Percentiles rank a stretch among this genome's conserved stretches.
These are phyloP conservation scores for Aspergillus kassunensis DNA, from an alignment of 495 filamentous ascomycete genomes.

Conservation along the genomic window DNA sequence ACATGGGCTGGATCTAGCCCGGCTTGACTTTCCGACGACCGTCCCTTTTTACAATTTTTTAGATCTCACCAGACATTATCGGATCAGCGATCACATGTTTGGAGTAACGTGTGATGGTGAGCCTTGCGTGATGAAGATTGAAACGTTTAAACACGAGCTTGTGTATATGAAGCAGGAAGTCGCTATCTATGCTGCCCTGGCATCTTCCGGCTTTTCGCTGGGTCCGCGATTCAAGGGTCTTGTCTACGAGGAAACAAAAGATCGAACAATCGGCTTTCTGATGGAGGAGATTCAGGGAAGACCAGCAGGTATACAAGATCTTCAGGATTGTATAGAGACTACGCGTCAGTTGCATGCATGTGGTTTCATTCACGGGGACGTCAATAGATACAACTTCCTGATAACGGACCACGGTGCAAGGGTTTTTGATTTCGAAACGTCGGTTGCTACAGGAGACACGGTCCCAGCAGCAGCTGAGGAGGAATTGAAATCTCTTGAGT, in stretches of 20 bases:
- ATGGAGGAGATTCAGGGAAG: conserved; percentile 11
- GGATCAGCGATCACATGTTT: conserved; percentile 11
- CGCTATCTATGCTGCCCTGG: background rate
- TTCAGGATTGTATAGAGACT: conserved; percentile 8
- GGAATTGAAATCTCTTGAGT: conserved; percentile 1
- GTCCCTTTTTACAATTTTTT: conserved; percentile 3
- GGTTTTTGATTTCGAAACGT: conserved; percentile 30
- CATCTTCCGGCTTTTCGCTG: conserved; percentile 1
- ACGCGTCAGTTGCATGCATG: conserved; percentile 23
- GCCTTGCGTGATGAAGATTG: conserved; percentile 9
- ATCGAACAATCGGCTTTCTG: conserved; percentile 8
- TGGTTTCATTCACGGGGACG: conserved; percentile 22
- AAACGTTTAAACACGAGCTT: conserved; percentile 9
- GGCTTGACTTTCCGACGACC: background rate
- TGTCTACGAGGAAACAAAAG: conserved; percentile 13
- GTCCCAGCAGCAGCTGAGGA: conserved; percentile 20
- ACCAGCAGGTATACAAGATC: conserved; percentile 2
- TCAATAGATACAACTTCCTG: conserved; percentile 28
- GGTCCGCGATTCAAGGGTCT: conserved; percentile 8
- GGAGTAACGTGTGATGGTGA: background rate
- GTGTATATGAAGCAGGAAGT: conserved; percentile 4
- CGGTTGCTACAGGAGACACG: conserved; percentile 15
- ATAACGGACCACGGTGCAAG: conserved; percentile 19
- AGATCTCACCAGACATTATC: conserved; percentile 3
- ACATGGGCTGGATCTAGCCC: conserved; percentile 6